phyloP scores from a whole-genome alignment of 495 filamentous ascomycete species.

The Talaromyces stipitatus region DNA sequence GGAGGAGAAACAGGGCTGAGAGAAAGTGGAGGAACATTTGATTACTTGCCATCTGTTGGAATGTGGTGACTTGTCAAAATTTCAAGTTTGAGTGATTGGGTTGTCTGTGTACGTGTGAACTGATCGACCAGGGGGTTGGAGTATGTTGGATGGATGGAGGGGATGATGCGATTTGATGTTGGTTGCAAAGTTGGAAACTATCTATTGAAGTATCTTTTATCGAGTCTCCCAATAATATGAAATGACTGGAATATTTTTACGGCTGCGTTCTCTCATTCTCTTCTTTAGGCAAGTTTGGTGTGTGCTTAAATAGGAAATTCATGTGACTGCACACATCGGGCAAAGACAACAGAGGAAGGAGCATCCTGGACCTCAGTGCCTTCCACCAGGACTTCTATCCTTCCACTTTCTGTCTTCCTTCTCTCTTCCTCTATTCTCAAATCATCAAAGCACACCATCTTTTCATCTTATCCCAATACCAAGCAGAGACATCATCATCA shows the following conservation, averaged over 20 bases:
- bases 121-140: not conserved
- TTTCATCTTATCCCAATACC: not conserved
- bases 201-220: not conserved
- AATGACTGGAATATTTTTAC: not conserved
- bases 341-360: not conserved
- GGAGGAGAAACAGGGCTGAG: not conserved
- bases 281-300: not conserved
- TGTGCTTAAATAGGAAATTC: not conserved
- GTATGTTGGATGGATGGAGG: not conserved
- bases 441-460: not conserved
- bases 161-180: not conserved
- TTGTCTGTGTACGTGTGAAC: not conserved
- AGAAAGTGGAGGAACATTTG: not conserved
- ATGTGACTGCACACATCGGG: not conserved
- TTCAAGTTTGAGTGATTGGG: not conserved
- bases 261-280: not conserved
- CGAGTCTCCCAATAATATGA: slow-evolving; percentile 3
- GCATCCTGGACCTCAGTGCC: not conserved
- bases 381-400: not conserved
- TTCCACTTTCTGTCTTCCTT: not conserved
- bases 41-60: not conserved
- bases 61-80: not conserved
- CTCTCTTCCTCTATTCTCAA: not conserved
- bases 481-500: slow-evolving; percentile 11
- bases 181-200: not conserved